Percentiles rank a stretch among this genome's conserved stretches.
phyloP scores from a whole-genome alignment of 345 rosid species.

The Eucalyptus sideroxylon region DNA sequence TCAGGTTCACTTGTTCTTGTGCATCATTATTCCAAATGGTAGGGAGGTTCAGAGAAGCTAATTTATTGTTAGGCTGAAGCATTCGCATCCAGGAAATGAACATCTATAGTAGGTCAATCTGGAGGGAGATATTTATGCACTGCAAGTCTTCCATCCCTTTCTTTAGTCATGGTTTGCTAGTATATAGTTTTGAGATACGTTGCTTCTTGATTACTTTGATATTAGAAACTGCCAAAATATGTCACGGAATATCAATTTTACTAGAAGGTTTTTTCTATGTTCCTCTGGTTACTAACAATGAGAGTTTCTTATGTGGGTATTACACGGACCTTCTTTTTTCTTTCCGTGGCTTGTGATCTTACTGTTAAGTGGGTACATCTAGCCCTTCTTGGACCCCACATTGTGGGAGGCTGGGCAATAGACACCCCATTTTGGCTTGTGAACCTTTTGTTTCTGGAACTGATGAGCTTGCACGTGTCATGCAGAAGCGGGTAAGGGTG shows the following conservation, averaged over 20 bases:
- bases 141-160: not conserved
- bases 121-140: not conserved
- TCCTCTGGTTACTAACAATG: not conserved
- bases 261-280: not conserved
- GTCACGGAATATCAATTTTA: not conserved
- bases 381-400: not conserved
- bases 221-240: not conserved
- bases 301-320: not conserved
- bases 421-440: not conserved
- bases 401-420: too few species aligned
- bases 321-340: not conserved
- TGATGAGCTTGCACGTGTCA: too few species aligned
- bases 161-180: not conserved
- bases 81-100: not conserved
- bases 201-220: not conserved
- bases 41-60: not conserved
- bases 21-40: not conserved
- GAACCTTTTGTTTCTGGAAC: not conserved
- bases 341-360: not conserved
- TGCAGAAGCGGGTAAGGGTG: too few species aligned
- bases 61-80: not conserved
- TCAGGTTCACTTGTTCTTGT: not conserved
- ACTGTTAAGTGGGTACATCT: not conserved
- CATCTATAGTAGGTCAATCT: not conserved
- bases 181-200: not conserved